These are phyloP conservation scores for Backusella sp. DNA, from an alignment of 192 early-diverging fungal genomes.

Conservation along the genomic window DNA sequence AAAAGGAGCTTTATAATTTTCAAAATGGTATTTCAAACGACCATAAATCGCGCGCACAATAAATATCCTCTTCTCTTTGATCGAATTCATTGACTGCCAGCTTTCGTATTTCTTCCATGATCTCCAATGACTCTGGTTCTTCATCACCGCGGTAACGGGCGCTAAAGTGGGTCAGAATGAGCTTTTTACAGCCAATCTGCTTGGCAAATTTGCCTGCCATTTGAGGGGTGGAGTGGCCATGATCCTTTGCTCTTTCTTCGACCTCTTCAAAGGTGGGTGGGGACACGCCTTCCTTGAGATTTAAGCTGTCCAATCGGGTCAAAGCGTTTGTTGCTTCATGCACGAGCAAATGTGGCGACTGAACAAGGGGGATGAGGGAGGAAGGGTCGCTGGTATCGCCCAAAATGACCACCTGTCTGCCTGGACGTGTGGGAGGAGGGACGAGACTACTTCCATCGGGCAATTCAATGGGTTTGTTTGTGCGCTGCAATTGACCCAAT, in stretches of 20 bases:
- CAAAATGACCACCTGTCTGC: conserved; percentile 48
- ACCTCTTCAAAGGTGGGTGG: conserved; percentile 35
- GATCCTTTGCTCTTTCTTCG: conserved; percentile 28
- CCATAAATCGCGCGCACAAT: conserved; percentile 40
- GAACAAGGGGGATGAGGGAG: conserved; percentile 12
- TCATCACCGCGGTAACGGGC: conserved; percentile 51
- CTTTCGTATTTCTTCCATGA: conserved; percentile 55
- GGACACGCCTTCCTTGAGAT: neutral
- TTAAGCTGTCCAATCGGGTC: conserved; percentile 32
- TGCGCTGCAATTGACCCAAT: conserved; percentile 44
- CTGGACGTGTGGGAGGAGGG: conserved; percentile 34
- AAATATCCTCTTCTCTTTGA: conserved; percentile 24
- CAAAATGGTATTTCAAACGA: conserved; percentile 20
- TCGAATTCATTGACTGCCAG: conserved; percentile 46
- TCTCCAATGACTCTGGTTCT: conserved; percentile 28
- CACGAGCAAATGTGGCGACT: conserved; percentile 38
- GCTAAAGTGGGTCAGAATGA: conserved; percentile 60
- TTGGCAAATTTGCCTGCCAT: conserved; percentile 52
- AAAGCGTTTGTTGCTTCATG: conserved; percentile 60
- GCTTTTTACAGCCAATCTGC: conserved; percentile 29
- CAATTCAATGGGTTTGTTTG: conserved; percentile 32
- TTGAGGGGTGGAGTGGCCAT: conserved; percentile 60
- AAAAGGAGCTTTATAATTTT: neutral
- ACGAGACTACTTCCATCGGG: conserved; percentile 44
- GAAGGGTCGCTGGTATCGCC: conserved; percentile 56